Evolutionary conservation across 2,329 filamentous ascomycete species (phyloP), one percentile per base, ranked within the genome.

Genomic region (Ceratocystiopsis minuta): DNA sequence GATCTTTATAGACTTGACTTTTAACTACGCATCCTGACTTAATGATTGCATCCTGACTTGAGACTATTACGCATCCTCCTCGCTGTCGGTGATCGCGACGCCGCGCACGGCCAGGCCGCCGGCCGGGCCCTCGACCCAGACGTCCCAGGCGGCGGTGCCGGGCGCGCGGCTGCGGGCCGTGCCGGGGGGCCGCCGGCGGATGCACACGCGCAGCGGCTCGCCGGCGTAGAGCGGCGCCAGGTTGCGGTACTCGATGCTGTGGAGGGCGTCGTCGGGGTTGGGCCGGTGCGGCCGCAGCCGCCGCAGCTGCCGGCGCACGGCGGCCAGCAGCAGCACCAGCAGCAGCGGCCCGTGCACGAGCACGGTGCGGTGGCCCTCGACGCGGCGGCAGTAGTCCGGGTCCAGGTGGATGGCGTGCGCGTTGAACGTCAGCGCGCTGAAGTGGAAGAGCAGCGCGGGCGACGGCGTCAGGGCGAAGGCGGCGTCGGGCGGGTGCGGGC

Each of bases 321-420:
- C 66, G 15, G 75, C 71, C 33, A 93, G 65, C 66, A 95, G 76
- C 6, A 96, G 64, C 0, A 79, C 78, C 35, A 92, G 67, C 1
- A 75, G 76, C 42, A 98, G 63, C 1, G 90, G 88, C 0, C 90
- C 90, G 53, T 96, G 90, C 43, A 96, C 82, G 15, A 96, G 68
- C 20, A 85, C 64, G 46, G 77, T 72, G 6, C 68, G 68, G 55
- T 92, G 78, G 12, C 81, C 81, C 57, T 96, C 90, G 13, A 77
- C 63, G 13, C 71, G 63, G 34, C 69, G 68, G 40, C 76, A 77
- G 59, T 84, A 92, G 36, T 67, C 54, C 1, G 68, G 70, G 57
- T 95, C 82, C 17, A 93, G 67, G 60, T 98, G 90, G 51, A 98
- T 95, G 15, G 71, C 67, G 59, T 98, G 90, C 1, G 85, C 84